A percentile compares a stretch with the other conserved stretches of the same genome.
phyloP scores from a whole-genome alignment of 2,329 filamentous ascomycete genomes.

The Pseudogymnoascus sp. region DNA sequence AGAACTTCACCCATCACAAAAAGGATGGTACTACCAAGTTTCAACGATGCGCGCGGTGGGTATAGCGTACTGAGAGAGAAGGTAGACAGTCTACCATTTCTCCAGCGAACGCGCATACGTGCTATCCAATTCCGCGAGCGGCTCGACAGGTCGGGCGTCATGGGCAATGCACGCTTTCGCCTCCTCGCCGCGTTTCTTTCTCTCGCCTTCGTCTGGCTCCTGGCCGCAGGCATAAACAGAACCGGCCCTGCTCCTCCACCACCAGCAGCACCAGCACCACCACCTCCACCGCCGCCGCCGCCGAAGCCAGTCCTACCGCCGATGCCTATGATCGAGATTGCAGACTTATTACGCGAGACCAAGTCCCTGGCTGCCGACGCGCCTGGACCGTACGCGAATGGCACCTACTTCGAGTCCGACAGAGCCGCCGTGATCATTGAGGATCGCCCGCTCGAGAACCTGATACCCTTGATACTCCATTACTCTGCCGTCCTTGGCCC shows the following conservation, averaged over 20 bases:
- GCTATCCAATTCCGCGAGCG: not conserved
- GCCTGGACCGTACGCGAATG: not conserved
- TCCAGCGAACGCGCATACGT: not conserved
- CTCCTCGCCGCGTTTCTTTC: not conserved
- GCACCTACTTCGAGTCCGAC: conserved; percentile 8
- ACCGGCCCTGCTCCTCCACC: not conserved
- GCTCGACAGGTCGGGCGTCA: not conserved
- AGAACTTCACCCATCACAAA: not conserved
- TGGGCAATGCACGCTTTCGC: conserved; percentile 2
- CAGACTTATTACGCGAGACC: not conserved
- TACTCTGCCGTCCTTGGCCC: conserved; percentile 32
- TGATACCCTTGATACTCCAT: conserved; percentile 29
- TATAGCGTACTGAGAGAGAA: not conserved
- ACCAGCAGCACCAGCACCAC: not conserved
- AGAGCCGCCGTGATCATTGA: conserved; percentile 30
- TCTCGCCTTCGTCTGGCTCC: not conserved
- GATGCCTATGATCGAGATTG: not conserved
- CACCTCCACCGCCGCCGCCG: not conserved
- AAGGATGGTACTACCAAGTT: not conserved
- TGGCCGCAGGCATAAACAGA: not conserved
- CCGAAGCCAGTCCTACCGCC: not conserved
- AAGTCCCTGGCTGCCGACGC: not conserved
- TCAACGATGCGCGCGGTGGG: not conserved
- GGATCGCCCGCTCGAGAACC: conserved; percentile 21
- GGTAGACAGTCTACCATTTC: not conserved